Evolutionary conservation across 164 flowering plant genomes (phyloP), one percentile per base, ranked within the genome.

Genomic region (Aristolochia contorta): DNA sequence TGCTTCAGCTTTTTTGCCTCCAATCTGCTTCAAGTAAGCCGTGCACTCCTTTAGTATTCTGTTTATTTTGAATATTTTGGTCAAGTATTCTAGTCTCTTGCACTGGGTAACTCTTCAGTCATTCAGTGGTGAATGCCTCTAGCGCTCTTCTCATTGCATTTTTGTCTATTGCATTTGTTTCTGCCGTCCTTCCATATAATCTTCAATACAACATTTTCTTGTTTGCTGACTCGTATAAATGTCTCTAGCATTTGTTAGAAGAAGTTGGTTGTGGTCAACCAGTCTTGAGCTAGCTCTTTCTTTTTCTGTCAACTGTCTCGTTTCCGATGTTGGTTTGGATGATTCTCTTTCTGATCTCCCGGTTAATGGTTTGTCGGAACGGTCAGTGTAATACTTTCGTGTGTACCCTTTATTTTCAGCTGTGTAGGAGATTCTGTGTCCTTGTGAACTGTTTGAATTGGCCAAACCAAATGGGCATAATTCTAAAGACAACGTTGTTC

Each of bases 11-110:
- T 22, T 27, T 53, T 5, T 22, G 56, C 20, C 56, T 53, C 30
- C 56, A 53, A 5, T 53, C 59, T 56, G 41, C 59, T 30, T 56
- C 46, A 56, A 56, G 59, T 56, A 33, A 54, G 53, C 19, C 53
- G 1, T 6, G 9, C 13, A 19, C 45, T 7, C 45, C 14, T 6
- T 23, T 9, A 8, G 0, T 52, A 27, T 19, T 53, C 8, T 23
- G 12, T 23, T 22, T 5, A 22, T 53, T 1, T 1, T 22, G 30
- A 23, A n/a, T 56, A 9, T 32, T 56, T 30, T 32, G 43, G 43
- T 37, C 43, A 37, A 37, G 43, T 8, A 37, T 37, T 37, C 1
- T 10, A 0, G 43, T 3, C 43, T 37, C 43, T 10, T 10, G 7
- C 43, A 37, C 1, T 37, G 9, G 4, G 4, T n/a, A 41, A 3